Evolutionary conservation across 257 asterid genomes (phyloP).

Genomic region (Nicotiana paniculata): DNA sequence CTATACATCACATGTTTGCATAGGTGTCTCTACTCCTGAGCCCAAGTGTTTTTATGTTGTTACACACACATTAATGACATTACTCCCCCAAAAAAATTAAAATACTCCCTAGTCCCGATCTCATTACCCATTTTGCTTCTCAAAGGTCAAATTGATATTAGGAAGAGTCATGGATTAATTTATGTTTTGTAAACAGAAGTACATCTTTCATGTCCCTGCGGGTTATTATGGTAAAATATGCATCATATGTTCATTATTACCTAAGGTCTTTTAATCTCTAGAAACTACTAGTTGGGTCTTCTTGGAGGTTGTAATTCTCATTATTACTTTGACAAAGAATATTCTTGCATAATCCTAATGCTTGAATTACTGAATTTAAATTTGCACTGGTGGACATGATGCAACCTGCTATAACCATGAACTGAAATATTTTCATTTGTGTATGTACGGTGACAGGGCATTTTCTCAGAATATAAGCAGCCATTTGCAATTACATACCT

Average conservation of each 20-base stretch:
- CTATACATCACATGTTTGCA: neutral
- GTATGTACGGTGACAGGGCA: constrained; percentile 47
- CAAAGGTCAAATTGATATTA: neutral
- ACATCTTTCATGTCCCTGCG: neutral
- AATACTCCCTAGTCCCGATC: neutral
- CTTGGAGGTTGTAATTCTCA: neutral
- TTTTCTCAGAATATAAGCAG: constrained; percentile 85
- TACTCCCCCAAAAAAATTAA: neutral
- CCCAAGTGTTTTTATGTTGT: neutral
- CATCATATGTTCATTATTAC: neutral
- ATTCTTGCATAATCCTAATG: neutral
- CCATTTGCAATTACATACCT: constrained; percentile 98
- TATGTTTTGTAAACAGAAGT: neutral
- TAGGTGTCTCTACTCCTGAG: neutral
- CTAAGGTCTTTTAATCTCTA: neutral
- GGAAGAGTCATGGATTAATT: neutral
- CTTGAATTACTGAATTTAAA: neutral
- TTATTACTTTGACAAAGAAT: neutral
- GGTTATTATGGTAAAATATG: neutral
- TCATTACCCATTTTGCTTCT: neutral
- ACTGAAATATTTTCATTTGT: neutral
- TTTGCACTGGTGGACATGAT: neutral
- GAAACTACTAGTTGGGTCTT: neutral
- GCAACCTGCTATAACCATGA: neutral
- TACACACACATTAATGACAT: neutral